These are phyloP conservation scores for Teunomyces aglyptinius DNA, from an alignment of 805 yeast species.

Conservation along the genomic window DNA sequence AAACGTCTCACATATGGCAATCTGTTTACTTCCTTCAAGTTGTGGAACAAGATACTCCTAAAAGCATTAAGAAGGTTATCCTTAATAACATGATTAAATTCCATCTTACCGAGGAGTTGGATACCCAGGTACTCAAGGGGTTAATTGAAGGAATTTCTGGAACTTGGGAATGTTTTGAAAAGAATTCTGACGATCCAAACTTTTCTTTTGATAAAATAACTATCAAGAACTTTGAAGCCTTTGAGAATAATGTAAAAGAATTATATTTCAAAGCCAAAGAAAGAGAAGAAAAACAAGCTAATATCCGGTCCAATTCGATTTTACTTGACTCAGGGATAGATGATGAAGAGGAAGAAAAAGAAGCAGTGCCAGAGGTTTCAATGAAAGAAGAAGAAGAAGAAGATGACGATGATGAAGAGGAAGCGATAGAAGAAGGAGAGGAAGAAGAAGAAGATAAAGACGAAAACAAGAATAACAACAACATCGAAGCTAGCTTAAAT, in stretches of 20 bases:
- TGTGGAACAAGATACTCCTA: constrained; percentile 50
- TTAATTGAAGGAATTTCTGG: constrained; percentile 33
- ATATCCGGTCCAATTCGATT: constrained; percentile 1
- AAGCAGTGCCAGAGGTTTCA: constrained; percentile 14
- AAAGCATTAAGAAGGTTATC: constrained; percentile 51
- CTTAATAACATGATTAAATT: constrained; percentile 51
- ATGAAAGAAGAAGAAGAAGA: constrained; percentile 11
- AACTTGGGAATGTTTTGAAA: constrained; percentile 26
- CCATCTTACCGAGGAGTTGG: constrained; percentile 25
- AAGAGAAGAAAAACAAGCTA: constrained; percentile 11
- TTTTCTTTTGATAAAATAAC: constrained; percentile 33
- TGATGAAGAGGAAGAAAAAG: constrained; percentile 19
- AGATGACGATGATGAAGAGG: background rate
- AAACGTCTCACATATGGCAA: constrained; percentile 55
- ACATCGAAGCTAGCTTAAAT: constrained; percentile 18
- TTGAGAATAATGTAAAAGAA: constrained; percentile 24
- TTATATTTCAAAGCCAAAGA: constrained; percentile 23
- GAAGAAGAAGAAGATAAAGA: constrained; percentile 8
- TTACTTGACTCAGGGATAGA: constrained; percentile 15
- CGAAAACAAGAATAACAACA: background rate
- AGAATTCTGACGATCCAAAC: constrained; percentile 22
- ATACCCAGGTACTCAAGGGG: constrained; percentile 29
- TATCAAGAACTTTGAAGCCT: constrained; percentile 29
- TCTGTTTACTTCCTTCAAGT: constrained; percentile 53
- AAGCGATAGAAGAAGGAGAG: background rate